Base-by-base conservation (phyloP, 2,329 filamentous ascomycete genomes). In the Tolypocladium guangdongense region DNA sequence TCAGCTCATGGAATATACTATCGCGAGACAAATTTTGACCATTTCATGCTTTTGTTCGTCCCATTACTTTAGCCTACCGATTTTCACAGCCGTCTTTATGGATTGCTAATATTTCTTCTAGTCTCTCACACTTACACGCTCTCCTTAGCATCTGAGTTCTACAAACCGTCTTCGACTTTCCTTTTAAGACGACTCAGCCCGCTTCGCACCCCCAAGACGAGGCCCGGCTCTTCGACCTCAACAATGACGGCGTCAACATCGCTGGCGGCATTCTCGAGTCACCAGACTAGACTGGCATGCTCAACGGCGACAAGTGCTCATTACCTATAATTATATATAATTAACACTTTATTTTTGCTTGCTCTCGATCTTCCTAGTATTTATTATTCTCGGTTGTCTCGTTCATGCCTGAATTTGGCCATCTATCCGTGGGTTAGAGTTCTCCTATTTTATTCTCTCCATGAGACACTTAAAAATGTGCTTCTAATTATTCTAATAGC, bases 191-290 rank as follows among this genome's bases (percentile, higher is more conserved):
- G 20, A 10, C 54, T 2, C 47, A 37, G 20, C 53, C 55, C 1
- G 59, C 57, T 8, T 48, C 52, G 22, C 49, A 37, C 7, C n/a
- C 57, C 6, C 50, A 55, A 32, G 56, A 60, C 5, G 49, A 58
- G 33, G 52, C 62, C 24, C 50, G 52, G n/a, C 60, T 59, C 54
- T 65, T 67, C 33, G 65, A 68, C 55, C 62, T 68, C 51, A 63
- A 55, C 54, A 63, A 63, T 2, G 37, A 50, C 22, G 62, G 59
- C 30, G 54, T 67, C 18, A 58, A 55, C 50, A 54, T 68, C 35
- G 55, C 60, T 1, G 65, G 65, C 10, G 63, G 64, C 30, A 63
- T 68, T 36, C 53, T 58, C n/a, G 59, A 62, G 46, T 59, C 60
- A 2, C 62, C 64, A 8, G 62, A 66, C 33, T 37, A 52, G 20